These are phyloP conservation scores for Fragilariopsis cylindrus DNA, from an alignment of 108 stramenopile species.

Conservation along the genomic window DNA sequence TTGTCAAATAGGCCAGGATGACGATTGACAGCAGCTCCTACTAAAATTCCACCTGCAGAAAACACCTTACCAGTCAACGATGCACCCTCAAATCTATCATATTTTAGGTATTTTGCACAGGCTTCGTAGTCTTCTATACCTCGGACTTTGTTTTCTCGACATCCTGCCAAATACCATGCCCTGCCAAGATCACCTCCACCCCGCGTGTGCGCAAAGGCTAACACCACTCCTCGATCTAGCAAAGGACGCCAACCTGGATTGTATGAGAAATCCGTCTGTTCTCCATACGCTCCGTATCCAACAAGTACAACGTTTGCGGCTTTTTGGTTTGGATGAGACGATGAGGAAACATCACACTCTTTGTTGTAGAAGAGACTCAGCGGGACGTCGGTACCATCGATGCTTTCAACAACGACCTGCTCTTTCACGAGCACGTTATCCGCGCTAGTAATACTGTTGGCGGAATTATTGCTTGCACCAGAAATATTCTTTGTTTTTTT, in stretches of 20 bases:
- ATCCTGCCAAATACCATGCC: conserved; percentile 53
- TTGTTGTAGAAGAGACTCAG: conserved; percentile 33
- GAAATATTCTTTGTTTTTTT: not conserved
- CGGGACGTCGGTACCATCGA: conserved; percentile 44
- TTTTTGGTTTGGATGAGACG: not conserved
- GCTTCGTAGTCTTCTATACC: conserved; percentile 57
- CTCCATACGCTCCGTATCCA: conserved; percentile 75
- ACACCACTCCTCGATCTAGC: conserved; percentile 48
- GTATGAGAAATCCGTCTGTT: conserved; percentile 43
- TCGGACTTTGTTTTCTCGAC: conserved; percentile 37
- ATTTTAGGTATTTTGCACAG: conserved; percentile 48
- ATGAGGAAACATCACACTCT: not conserved
- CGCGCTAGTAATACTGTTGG: not conserved
- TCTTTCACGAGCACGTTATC: not conserved
- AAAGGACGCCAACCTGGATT: conserved; percentile 43
- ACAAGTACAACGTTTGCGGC: conserved; percentile 31
- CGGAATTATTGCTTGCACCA: not conserved
- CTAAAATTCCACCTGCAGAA: conserved; percentile 70
- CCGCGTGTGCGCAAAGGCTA: conserved; percentile 74
- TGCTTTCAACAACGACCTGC: conserved; percentile 32
- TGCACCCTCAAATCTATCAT: not conserved
- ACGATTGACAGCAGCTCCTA: conserved; percentile 53
- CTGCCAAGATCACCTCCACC: conserved; percentile 72
- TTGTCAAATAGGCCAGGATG: conserved; percentile 39
- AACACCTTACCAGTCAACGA: conserved; percentile 43